Percentiles rank a stretch among this genome's conserved stretches.
phyloP scores from a whole-genome alignment of 371 early-diverging fungal species.

The Basidiobolus meristosporus region DNA sequence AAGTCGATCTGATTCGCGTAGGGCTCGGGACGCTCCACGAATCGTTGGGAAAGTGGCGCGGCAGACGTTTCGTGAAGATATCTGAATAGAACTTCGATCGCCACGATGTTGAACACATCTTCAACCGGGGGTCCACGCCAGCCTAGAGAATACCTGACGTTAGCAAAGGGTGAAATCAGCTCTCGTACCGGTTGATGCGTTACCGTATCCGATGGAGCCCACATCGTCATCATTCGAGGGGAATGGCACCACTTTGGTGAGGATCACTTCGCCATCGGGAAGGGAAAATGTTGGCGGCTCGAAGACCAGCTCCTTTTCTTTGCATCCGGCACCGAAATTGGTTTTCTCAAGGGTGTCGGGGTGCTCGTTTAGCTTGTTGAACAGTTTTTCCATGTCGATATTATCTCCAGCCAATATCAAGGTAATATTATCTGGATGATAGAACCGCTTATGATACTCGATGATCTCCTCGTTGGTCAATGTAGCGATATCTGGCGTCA shows the following conservation, averaged over 20 bases:
- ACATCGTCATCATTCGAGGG: conserved; percentile 28
- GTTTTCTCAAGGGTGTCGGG: too few species aligned
- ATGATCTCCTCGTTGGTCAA: conserved; percentile 43
- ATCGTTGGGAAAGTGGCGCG: conserved; percentile 29
- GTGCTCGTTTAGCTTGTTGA: too few species aligned
- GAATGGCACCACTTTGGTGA: conserved; percentile 17
- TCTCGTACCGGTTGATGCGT: not conserved
- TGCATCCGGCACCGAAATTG: too few species aligned
- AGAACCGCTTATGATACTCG: conserved; percentile 43
- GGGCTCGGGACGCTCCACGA: conserved; percentile 31
- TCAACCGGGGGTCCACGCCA: conserved; percentile 40
- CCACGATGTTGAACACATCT: conserved; percentile 21
- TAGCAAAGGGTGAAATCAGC: not conserved
- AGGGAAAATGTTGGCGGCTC: conserved; percentile 7
- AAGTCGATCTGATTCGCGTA: conserved; percentile 32
- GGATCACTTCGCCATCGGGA: conserved; percentile 10
- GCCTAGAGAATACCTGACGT: conserved; percentile 1
- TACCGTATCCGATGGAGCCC: conserved; percentile 31
- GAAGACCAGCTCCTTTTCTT: too few species aligned
- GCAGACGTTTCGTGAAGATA: conserved; percentile 33
- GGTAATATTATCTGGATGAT: conserved; percentile 35
- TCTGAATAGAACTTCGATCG: conserved; percentile 34
- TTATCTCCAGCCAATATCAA: conserved; percentile 33
- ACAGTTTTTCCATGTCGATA: too few species aligned
- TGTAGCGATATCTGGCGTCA: conserved; percentile 39